Conservation (phyloP, 192 early-diverging fungal genomes). For the Martensiomyces pterosporus region DNA sequence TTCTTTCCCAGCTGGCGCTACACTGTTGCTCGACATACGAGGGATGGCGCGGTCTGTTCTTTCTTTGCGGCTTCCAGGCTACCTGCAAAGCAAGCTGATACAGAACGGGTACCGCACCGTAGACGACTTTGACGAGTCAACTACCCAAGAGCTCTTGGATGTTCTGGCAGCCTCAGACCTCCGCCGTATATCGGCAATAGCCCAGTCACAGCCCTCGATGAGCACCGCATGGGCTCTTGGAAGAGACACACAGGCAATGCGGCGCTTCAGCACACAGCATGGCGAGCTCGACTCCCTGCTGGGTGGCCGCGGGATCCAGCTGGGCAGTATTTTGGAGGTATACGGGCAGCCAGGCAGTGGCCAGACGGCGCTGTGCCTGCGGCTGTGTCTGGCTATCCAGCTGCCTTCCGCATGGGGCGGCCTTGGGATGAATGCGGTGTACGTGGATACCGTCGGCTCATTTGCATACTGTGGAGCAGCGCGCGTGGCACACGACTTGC, state of each 20-base stretch:
- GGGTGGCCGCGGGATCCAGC: conserved; percentile 11
- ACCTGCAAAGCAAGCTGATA: conserved; percentile 8
- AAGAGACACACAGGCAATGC: conserved; percentile 8
- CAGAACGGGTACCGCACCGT: conserved; percentile 19
- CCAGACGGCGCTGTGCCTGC: conserved; percentile 20
- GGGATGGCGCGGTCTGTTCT: conserved; percentile 24
- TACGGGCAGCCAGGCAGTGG: conserved; percentile 15
- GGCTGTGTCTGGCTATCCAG: conserved; percentile 18
- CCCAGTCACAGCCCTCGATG: not conserved
- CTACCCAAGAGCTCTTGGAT: conserved; percentile 4
- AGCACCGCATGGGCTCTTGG: conserved; percentile 7
- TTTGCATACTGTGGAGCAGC: conserved; percentile 15
- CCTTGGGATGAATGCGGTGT: conserved; percentile 8
- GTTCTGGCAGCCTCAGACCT: conserved; percentile 4
- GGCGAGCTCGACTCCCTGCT: conserved; percentile 16
- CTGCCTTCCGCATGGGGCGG: conserved; percentile 6
- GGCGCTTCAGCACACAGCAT: conserved; percentile 12
- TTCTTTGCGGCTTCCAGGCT: conserved; percentile 14
- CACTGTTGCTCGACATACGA: too few species aligned
- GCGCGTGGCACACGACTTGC: not conserved
- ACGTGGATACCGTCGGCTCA: conserved; percentile 18
- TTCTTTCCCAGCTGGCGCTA: too few species aligned
- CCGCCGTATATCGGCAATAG: not conserved
- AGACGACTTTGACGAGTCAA: conserved; percentile 16
- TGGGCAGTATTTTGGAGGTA: conserved; percentile 16